Base-by-base conservation (phyloP, 495 filamentous ascomycete species). In the Hyaloscypha bicolor region DNA sequence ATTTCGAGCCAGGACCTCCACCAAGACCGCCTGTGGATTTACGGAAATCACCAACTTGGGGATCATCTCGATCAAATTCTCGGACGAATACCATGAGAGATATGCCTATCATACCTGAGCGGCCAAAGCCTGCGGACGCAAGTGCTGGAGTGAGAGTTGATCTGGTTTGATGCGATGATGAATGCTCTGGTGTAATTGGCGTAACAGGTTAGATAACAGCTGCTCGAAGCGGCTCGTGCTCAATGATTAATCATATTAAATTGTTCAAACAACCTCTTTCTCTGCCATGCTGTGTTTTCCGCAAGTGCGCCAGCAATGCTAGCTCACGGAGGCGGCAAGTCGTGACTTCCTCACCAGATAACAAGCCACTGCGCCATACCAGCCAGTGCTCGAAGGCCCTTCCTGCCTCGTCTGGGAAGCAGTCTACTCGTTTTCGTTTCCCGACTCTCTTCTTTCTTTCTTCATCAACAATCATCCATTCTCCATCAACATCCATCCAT, bases 1-100 rank as follows among this genome's bases (percentile, higher is more conserved):
- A 60, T 21, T 60, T 21, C 25, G 56, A 60, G 32, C 56, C 31
- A 33, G 56, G 56, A 3, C 33, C 56, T 5, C 56, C 56, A 21
- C 56, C 56, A 21, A 25, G 6, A 16, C 56, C 56, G 3, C 56
- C 56, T 31, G 21, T 56, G n/a, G 21, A 56, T 19, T 0, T 48
- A 3, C 2, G 42, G 4, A 48, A 48, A 19, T 48, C 42, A 12
- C 11, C 42, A 12, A 48, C 42, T 4, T 48, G 42, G 6, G 42
- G 42, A 48, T 19, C 42, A 12, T 48, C 42, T 48, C 42, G 42
- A 48, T 16, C 42, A 6, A 48, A 48, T 19, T 48, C 42, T 14
- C 42, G 6, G 4, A 16, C 42, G 42, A 48, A 48, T 19, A 14
- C 42, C 4, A 48, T 48, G 42, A 48, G 42, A 19, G 42, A 48